Evolutionary conservation across 257 asterid species (phyloP), one percentile per base, ranked within the genome.

Genomic region (Voacanga thouarsii): DNA sequence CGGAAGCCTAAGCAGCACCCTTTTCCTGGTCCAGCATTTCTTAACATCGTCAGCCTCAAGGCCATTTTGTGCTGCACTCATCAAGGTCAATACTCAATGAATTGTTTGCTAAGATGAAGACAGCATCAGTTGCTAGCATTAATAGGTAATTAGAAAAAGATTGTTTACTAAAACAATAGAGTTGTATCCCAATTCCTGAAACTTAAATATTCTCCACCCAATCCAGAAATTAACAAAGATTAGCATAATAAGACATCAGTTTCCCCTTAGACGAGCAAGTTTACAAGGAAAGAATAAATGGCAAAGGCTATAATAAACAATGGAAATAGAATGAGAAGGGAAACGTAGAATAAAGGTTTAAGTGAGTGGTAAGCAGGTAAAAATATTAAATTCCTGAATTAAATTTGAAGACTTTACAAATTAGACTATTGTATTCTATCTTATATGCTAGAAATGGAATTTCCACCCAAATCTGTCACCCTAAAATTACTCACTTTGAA

Each of bases 1-100:
- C 90, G 87, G 79, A 88, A n/a, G 73, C 77, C 82, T 2, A 77
- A 63, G 49, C 86, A 72, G 80, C 53, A 60, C 0, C 21, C 28
- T 51, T 5, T 26, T n/a, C 19, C 74, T 49, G 41, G 65, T 28
- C 79, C 57, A 57, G 76, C 75, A 49, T 66, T 71, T 70, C 78
- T 65, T 2, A 81, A 74, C 76, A 77, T 14, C 37, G 57, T 76
- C 15, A 67, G 16, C 72, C 51, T 39, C 51, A 67, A 67, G 12
- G 49, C 72, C 72, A 67, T 67, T 19, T 24, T 67, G n/a, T 21
- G 7, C 72, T 67, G 16, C 51, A 41, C 72, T 39, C 6, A 1
- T 65, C 30, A 21, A 67, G 50, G 28, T 37, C 72, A 21, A 67
- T 41, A 3, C 0, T 18, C 45, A 19, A 24, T 61, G 26, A 16